Base-by-base conservation (phyloP, 495 filamentous ascomycete genomes). In the Thermothielavioides terrestris region DNA sequence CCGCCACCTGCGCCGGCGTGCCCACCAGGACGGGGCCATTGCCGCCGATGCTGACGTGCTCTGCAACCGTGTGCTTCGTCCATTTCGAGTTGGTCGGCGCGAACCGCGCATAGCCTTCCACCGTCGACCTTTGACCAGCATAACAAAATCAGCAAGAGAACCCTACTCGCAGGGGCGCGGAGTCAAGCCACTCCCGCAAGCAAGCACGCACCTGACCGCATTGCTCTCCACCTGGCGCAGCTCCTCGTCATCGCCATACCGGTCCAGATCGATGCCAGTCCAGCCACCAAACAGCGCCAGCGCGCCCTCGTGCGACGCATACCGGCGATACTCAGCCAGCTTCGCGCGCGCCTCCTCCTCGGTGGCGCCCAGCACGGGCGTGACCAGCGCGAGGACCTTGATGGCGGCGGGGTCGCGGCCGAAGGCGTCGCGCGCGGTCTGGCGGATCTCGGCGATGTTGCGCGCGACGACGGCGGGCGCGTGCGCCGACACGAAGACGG, bases 251-350 rank as follows among this genome's bases (percentile, higher is more conserved):
- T 78, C 46, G 1, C 76, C 73, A 41, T 77, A 70, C 39, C 67
- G 69, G n/a, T 70, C 76, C 36, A 84, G 68, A 49, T 83, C 81
- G 36, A 83, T 76, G 2, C 79, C 78, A 12, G 79, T 81, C 77
- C 78, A 83, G 14, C 79, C 78, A 30, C 70, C 70, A 49, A 84
- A 78, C 7, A 82, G 65, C 0, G 78, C 80, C 27, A 84, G 56
- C 0, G 75, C 79, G n/a, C 78, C 79, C 23, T 76, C 60, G 2
- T 71, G 69, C 1, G 72, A 75, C 3, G 72, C 77, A 44, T 80
- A 73, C 30, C 72, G 72, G 46, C 71, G 66, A 21, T 74, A 50
- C 42, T 78, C 75, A 8, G 68, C 68, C 45, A 75, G 71, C 51
- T 83, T 83, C 1, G 52, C 70, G 38, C 59, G 55, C 0, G 79